phyloP scores from a whole-genome alignment of 495 filamentous ascomycete genomes.

The Penicillium canariense region DNA sequence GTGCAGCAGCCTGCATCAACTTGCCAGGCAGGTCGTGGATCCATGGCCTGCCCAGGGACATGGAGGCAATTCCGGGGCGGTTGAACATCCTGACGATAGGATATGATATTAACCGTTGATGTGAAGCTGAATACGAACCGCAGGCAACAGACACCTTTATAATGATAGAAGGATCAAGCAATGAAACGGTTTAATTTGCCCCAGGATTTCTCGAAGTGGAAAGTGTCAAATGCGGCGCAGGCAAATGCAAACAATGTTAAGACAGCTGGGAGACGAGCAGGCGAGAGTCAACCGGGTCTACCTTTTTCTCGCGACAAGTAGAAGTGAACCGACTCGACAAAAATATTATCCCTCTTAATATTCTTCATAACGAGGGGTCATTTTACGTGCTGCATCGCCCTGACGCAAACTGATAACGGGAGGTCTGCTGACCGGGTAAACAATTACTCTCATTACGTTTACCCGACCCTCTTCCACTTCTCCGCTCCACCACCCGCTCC shows the following conservation, averaged over 20 bases:
- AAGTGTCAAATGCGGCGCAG: neutral
- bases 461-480: constrained; percentile 9
- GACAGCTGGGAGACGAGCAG: neutral
- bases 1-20: constrained; percentile 59
- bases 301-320: neutral
- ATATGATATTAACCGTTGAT: neutral
- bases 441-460: constrained; percentile 7
- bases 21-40: constrained; percentile 64
- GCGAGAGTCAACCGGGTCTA: neutral
- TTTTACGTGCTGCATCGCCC: constrained; percentile 9
- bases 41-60: constrained; percentile 68
- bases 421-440: constrained; percentile 18
- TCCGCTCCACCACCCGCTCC: neutral
- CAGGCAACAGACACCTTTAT: neutral
- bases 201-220: neutral
- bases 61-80: constrained; percentile 60
- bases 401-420: neutral
- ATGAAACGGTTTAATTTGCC: neutral
- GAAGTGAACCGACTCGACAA: no score
- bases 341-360: constrained; percentile 22
- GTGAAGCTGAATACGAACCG: neutral
- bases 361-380: no score
- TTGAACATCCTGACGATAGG: constrained; percentile 30
- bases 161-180: neutral
- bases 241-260: constrained; percentile 2